Conservation (phyloP, 78 protist genomes). For the Dictyostelium intermedium region DNA sequence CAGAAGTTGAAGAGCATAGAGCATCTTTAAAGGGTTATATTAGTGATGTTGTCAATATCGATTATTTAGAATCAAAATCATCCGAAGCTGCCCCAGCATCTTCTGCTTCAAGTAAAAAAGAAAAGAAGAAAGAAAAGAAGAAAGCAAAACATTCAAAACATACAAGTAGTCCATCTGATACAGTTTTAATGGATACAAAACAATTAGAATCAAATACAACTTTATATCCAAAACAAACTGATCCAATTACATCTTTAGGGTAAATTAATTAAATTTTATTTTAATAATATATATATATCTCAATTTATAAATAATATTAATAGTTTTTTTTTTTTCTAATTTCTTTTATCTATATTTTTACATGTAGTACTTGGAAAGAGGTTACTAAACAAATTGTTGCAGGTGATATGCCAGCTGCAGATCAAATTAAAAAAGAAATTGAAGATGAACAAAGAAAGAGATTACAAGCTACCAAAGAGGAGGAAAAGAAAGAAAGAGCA, state of each 20-base stretch:
- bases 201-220: constrained; percentile 46
- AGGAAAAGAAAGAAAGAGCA: constrained; percentile 68
- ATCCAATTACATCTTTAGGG: constrained; percentile 36
- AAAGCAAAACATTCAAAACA: not conserved
- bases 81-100: not conserved
- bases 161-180: constrained; percentile 37
- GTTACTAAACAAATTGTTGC: constrained; percentile 69
- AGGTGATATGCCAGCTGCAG: constrained; percentile 55
- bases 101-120: not conserved
- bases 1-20: constrained; percentile 17
- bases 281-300: no score
- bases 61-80: constrained; percentile 42
- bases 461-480: constrained; percentile 56
- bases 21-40: constrained; percentile 50
- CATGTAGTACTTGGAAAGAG: constrained; percentile 68
- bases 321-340: not conserved
- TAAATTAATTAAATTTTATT: not conserved
- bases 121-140: constrained; percentile 14
- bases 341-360: not conserved
- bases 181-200: constrained; percentile 35
- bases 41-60: constrained; percentile 42
- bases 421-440: constrained; percentile 64
- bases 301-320: not conserved
- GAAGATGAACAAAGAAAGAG: constrained; percentile 80
- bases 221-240: constrained; percentile 59